Conservation (phyloP, 2,329 filamentous ascomycete species). For the Trichoderma breve region DNA sequence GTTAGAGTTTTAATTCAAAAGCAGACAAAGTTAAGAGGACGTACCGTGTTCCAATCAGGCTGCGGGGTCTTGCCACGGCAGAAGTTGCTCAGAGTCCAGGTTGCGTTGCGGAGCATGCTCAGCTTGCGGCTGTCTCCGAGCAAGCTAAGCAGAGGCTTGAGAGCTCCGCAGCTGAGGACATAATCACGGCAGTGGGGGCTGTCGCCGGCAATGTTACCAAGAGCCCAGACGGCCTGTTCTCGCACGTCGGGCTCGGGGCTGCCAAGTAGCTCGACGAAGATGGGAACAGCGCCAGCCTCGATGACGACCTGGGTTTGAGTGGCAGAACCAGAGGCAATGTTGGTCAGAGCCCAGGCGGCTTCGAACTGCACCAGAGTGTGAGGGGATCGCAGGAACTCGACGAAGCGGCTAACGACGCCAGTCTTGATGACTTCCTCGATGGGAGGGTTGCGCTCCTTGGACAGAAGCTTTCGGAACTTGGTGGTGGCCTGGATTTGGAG, state of each 20-base stretch:
- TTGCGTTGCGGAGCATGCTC: slow-evolving; percentile 98
- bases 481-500: slow-evolving; percentile 96
- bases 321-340: slow-evolving; percentile 96
- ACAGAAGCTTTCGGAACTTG: slow-evolving; percentile 96
- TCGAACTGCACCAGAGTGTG: slow-evolving; percentile 99
- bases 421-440: slow-evolving; percentile 99
- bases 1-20: slow-evolving; percentile 20
- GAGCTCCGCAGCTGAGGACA: slow-evolving; percentile 84
- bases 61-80: slow-evolving; percentile 99
- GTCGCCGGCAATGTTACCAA: slow-evolving; percentile 98
- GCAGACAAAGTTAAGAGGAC: slow-evolving; percentile 37
- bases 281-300: slow-evolving; percentile 94
- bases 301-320: slow-evolving; percentile 98
- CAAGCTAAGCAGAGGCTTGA: slow-evolving; percentile 84
- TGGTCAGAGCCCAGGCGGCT: slow-evolving; percentile 97
- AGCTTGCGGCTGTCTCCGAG: slow-evolving; percentile 97
- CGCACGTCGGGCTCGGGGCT: slow-evolving; percentile 97
- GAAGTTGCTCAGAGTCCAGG: slow-evolving; percentile 99
- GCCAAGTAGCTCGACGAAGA: slow-evolving; percentile 92
- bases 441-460: slow-evolving; percentile 97
- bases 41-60: slow-evolving; percentile 93
- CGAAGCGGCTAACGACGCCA: slow-evolving; percentile 93
- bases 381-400: slow-evolving; percentile 95
- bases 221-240: slow-evolving; percentile 96
- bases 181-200: slow-evolving; percentile 97